phyloP scores from a whole-genome alignment of 176 grass and related monocot genomes.

The Aegilops tauschii region DNA sequence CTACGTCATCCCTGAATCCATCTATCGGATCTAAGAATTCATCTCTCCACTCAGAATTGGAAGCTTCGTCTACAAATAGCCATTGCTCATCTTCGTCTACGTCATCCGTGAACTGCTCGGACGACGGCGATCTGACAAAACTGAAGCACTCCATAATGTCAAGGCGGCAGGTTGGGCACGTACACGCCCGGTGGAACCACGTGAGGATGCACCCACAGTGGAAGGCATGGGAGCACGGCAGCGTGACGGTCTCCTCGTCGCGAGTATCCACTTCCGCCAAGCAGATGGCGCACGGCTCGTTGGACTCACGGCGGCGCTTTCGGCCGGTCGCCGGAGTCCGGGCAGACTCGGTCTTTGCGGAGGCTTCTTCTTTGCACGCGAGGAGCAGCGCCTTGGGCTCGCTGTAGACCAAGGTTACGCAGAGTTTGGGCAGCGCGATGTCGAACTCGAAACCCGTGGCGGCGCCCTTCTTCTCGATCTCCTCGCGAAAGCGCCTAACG shows the following conservation, averaged over 20 bases:
- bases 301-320: neutral
- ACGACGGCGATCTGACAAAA: neutral
- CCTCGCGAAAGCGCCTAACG: neutral
- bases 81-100: neutral
- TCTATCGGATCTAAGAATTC: too few relatives aligned
- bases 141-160: neutral
- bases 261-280: neutral
- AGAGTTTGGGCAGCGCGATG: neutral
- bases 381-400: neutral
- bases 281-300: neutral
- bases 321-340: neutral
- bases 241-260: neutral
- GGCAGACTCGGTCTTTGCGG: neutral
- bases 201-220: neutral
- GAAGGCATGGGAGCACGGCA: neutral
- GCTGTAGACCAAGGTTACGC: neutral
- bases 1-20: neutral
- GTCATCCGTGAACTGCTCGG: neutral
- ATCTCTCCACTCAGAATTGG: too few relatives aligned
- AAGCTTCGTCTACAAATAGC: too few relatives aligned
- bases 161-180: neutral
- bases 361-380: neutral
- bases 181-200: neutral
- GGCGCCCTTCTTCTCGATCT: neutral
- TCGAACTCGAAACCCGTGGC: neutral